These are phyloP conservation scores for Xenoacremonium recifei DNA, from an alignment of 2,329 filamentous ascomycete genomes.

Conservation along the genomic window DNA sequence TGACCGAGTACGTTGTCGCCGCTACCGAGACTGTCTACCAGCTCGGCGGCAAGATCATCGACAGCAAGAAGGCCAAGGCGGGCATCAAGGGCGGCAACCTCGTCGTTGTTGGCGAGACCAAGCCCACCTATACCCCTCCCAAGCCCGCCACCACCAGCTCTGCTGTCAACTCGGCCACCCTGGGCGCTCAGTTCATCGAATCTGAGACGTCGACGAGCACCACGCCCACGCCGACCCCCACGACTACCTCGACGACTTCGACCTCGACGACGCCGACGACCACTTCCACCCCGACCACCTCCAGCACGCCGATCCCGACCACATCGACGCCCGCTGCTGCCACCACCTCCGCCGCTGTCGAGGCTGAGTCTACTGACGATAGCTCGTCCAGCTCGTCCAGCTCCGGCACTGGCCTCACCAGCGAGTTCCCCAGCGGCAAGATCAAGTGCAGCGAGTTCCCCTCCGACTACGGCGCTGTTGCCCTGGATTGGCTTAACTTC, in stretches of 20 bases:
- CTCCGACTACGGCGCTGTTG: constrained; percentile 73
- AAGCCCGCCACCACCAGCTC: constrained; percentile 36
- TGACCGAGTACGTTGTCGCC: constrained; percentile 55
- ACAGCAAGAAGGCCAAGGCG: constrained; percentile 62
- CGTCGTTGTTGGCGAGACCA: constrained; percentile 60
- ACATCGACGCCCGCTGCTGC: constrained; percentile 20
- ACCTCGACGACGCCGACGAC: constrained; percentile 16
- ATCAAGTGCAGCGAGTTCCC: constrained; percentile 74
- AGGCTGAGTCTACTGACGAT: constrained; percentile 12
- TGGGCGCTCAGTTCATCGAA: constrained; percentile 52
- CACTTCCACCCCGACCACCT: constrained; percentile 21
- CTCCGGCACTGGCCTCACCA: constrained; percentile 53
- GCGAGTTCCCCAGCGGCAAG: constrained; percentile 72
- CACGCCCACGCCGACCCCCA: constrained; percentile 23
- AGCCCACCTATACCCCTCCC: constrained; percentile 50
- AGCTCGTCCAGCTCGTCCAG: constrained; percentile 21
- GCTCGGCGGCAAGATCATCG: constrained; percentile 63
- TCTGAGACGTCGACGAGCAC: constrained; percentile 37
- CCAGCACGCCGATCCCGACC: constrained; percentile 8
- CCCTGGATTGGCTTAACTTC: constrained; percentile 66
- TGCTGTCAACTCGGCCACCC: constrained; percentile 30
- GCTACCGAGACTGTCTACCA: constrained; percentile 70
- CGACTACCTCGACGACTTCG: constrained; percentile 6
- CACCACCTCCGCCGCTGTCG: constrained; percentile 14
- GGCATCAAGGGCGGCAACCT: constrained; percentile 72